Evolutionary conservation across 768 basidiomycete genomes (phyloP), one percentile per base, ranked within the genome.

Genomic region (Leccinum boreale): DNA sequence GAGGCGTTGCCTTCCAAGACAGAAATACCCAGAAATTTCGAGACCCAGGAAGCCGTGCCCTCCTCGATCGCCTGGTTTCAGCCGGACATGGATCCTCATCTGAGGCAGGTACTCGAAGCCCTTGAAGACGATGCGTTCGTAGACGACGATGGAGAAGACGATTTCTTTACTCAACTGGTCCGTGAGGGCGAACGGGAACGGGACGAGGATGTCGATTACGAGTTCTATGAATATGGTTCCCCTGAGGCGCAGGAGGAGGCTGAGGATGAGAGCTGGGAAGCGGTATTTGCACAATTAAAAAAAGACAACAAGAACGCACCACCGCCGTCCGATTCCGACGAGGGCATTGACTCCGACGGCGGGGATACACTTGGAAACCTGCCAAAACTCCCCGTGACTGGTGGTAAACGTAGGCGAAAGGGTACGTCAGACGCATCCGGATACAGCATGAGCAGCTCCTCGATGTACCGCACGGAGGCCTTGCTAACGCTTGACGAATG

Each of bases 371-470:
- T 99, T 28, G 85, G 86, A 0, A 83, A 81, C 3, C 73, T 98
- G 9, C 89, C 88, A 11, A 78, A 78, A 51, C 81, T 94, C 63
- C 84, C 87, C n/a, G 89, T 96, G 56, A 79, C 87, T 50, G 89
- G 93, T 15, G 87, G 89, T 5, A 85, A 85, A 74, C 82, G 85
- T 67, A 77, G 89, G 67, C 79, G 85, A 62, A 86, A 86, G 64
- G 86, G 85, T 3, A 79, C 85, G 0, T 93, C 90, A 52, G 89
- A 93, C 61, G 94, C 92, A 9, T 93, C 92, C 21, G 94, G 92
- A 12, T 96, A 96, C 78, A 92, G 90, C 69, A 98, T 99, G 94
- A 96, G 91, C 71, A 94, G 92, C 65, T 94, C 93, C 3, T 93
- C 93, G 14, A 93, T 98, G 90, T 90, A 85, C 75, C 85, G 97